Evolutionary conservation across 805 yeast genomes (phyloP).

Genomic region (Candida suzukii): DNA sequence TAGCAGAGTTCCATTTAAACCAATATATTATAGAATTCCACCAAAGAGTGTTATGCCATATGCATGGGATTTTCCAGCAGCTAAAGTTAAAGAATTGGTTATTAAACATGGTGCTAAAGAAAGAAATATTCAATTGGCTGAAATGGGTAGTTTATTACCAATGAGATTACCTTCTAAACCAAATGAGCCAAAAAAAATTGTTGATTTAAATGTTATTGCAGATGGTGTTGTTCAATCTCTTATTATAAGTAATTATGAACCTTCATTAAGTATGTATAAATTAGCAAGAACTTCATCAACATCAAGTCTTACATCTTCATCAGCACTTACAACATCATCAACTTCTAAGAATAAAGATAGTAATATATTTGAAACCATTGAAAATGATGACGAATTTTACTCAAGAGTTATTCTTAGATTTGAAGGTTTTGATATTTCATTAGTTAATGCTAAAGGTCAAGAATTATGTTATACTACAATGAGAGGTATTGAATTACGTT

Average conservation of each 20-base stretch:
- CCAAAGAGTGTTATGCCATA: slow-evolving; percentile 95
- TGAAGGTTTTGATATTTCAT: slow-evolving; percentile 83
- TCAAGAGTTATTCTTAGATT: slow-evolving; percentile 54
- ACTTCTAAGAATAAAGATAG: slow-evolving; percentile 21
- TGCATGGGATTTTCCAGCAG: slow-evolving; percentile 97
- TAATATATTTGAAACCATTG: slow-evolving; percentile 50
- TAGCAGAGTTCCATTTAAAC: slow-evolving; percentile 56
- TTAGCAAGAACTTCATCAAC: slow-evolving; percentile 27
- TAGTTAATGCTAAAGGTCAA: slow-evolving; percentile 61
- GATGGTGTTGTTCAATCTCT: slow-evolving; percentile 94
- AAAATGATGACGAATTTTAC: slow-evolving; percentile 45
- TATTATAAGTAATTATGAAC: slow-evolving; percentile 76
- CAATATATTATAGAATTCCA: slow-evolving; percentile 76
- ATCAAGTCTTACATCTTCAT: slow-evolving; percentile 20
- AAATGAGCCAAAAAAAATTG: slow-evolving; percentile 38
- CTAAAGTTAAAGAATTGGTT: slow-evolving; percentile 71
- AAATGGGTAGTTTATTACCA: slow-evolving; percentile 86
- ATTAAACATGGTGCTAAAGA: slow-evolving; percentile 67
- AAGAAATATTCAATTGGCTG: slow-evolving; percentile 78
- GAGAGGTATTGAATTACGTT: slow-evolving; percentile 73
- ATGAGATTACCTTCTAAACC: slow-evolving; percentile 58
- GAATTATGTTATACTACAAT: slow-evolving; percentile 82
- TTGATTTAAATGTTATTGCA: slow-evolving; percentile 87
- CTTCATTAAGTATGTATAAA: slow-evolving; percentile 69
- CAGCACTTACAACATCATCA: slow-evolving; percentile 2